A percentile compares a stretch with the other conserved stretches of the same genome.
Evolutionary conservation across 1,139 yeast genomes (phyloP).

Genomic region (Pichia sp.): DNA sequence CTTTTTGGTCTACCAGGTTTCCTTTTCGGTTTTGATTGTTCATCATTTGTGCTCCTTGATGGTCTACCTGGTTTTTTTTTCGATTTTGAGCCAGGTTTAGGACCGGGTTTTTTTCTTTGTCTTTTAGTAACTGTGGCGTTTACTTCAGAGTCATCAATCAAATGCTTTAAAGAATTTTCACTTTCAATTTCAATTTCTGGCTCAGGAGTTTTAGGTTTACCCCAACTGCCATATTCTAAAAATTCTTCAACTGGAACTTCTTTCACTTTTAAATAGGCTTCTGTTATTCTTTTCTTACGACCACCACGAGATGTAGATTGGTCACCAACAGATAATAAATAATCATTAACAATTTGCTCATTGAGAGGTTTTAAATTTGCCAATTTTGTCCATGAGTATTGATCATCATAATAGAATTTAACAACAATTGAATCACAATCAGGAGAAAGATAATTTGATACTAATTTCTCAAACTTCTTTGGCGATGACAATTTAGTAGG

Average conservation of each 20-base stretch:
- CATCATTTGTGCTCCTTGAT: background rate
- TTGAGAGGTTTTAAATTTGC: constrained; percentile 37
- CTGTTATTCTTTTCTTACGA: constrained; percentile 20
- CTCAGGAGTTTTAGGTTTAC: constrained; percentile 20
- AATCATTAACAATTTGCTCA: constrained; percentile 20
- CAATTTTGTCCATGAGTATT: constrained; percentile 53
- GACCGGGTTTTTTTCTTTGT: constrained; percentile 6
- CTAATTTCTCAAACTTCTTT: constrained; percentile 33
- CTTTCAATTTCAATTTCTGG: constrained; percentile 11
- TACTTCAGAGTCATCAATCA: background rate
- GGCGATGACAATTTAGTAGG: constrained; percentile 55
- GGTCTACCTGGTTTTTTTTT: background rate
- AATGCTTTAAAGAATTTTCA: background rate
- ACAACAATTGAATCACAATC: constrained; percentile 32
- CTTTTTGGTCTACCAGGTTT: constrained; percentile 3
- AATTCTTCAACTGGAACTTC: constrained; percentile 22
- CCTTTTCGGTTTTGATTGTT: background rate
- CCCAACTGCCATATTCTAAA: constrained; percentile 27
- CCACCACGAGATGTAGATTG: constrained; percentile 11
- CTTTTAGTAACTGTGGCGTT: constrained; percentile 3
- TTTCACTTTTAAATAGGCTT: constrained; percentile 28
- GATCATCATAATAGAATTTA: constrained; percentile 59
- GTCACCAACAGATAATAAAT: constrained; percentile 24
- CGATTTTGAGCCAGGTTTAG: background rate
- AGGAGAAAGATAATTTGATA: constrained; percentile 13